Percentiles rank a stretch among this genome's conserved stretches.
phyloP scores from a whole-genome alignment of 768 basidiomycete species.

The Podaxis sp. region DNA sequence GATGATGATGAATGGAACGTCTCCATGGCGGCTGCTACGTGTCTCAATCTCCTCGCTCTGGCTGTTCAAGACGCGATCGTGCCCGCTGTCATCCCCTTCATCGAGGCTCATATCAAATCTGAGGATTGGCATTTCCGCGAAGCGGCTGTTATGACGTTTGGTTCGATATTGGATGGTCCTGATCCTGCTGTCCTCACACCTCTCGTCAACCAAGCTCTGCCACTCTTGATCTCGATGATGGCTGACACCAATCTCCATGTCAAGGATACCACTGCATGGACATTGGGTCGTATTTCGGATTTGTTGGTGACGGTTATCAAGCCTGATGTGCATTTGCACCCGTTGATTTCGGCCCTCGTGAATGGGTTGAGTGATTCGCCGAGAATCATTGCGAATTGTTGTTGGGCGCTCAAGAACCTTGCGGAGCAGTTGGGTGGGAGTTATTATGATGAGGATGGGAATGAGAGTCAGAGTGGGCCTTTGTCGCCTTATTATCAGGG shows the following conservation, averaged over 20 bases:
- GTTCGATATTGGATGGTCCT: slow-evolving; percentile 95
- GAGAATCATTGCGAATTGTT: slow-evolving; percentile 88
- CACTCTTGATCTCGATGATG: slow-evolving; percentile 96
- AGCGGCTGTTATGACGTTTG: slow-evolving; percentile 98
- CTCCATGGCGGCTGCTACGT: slow-evolving; percentile 94
- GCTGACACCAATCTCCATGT: slow-evolving; percentile 78
- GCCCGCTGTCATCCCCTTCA: slow-evolving; percentile 92
- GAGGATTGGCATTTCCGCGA: slow-evolving; percentile 95
- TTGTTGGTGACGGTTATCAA: slow-evolving; percentile 82
- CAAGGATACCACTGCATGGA: slow-evolving; percentile 98
- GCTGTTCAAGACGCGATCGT: slow-evolving; percentile 91
- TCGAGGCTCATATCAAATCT: slow-evolving; percentile 91
- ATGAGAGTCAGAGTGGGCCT: slow-evolving; percentile 51
- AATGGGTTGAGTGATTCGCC: slow-evolving; percentile 75
- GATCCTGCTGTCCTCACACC: slow-evolving; percentile 84
- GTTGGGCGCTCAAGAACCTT: slow-evolving; percentile 95
- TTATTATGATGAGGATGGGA: slow-evolving; percentile 62
- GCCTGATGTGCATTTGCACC: slow-evolving; percentile 82
- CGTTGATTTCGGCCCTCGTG: slow-evolving; percentile 80
- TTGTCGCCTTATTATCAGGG: slow-evolving; percentile 88
- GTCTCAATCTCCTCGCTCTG: slow-evolving; percentile 81
- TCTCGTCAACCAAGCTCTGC: slow-evolving; percentile 90
- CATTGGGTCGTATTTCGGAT: slow-evolving; percentile 92
- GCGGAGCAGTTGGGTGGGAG: slow-evolving; percentile 79
- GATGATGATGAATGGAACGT: slow-evolving; percentile 99